Base-by-base conservation (phyloP, 2,329 filamentous ascomycete species). In the Botrytis paeoniae region DNA sequence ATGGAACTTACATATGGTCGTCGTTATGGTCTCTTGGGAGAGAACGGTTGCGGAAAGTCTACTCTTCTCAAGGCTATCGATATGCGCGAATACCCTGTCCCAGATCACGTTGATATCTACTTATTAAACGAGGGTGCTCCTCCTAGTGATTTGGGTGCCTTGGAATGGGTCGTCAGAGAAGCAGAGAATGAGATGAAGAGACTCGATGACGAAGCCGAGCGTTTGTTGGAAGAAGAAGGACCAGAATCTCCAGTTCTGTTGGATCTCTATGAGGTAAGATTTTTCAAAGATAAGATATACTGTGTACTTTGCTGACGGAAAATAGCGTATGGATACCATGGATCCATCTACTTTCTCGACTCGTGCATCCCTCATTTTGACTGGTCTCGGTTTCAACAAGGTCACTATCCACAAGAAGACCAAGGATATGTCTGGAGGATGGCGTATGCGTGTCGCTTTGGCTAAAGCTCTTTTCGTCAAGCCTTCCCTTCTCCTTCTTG, bases 381-480 rank as follows among this genome's bases (percentile, higher is more conserved):
- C 96, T 72, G 96, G 96, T 94, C 92, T 99, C 74, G 96, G 96
- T 78, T 99, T 99, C 90, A 97, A 99, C 91, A 98, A 98, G 88
- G 85, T 85, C 79, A 99, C 97, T 73, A 98, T 99, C 82, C 87
- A 97, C 84, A 99, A 99, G 90, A 98, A 97, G 91, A 99, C 97
- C 80, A 99, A 98, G 89, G 97, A 99, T 84, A 99, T 99, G 97
- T 99, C 96, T 78, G 96, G 96, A 93, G 96, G 96, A 80, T 99
- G 96, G 96, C 91, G 95, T 88, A 99, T 99, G 96, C 94, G 97
- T 89, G 96, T 99, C 74, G 96, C 96, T 73, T 91, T 99, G 75
- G 96, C 89, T 82, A 98, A 98, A 88, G 96, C 96, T 73, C 91
- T 99, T 70, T 99, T 99, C 87, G 95, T 99, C 85, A 97, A 97